Conservation (phyloP, 73 alveolate genomes). For the Tetrahymena borealis region DNA sequence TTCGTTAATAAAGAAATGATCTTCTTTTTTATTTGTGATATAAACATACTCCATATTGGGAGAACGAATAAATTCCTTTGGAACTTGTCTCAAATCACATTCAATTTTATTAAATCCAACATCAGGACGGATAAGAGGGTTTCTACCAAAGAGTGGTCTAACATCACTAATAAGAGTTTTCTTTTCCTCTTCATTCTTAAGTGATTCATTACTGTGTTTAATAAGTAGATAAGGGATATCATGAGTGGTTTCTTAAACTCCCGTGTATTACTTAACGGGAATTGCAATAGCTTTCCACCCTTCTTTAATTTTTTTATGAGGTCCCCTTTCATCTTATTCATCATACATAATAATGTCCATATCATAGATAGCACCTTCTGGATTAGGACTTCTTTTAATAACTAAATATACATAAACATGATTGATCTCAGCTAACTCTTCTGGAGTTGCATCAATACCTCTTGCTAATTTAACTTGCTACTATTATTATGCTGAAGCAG, state of each 20-base stretch:
- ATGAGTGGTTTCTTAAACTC: conserved; percentile 62
- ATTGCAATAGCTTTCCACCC: conserved; percentile 73
- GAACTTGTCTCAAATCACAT: conserved; percentile 63
- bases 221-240: conserved; percentile 63
- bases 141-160: conserved; percentile 80
- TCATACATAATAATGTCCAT: conserved; percentile 72
- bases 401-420: conserved; percentile 68
- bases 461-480: conserved; percentile 47
- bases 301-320: conserved; percentile 61
- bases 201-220: conserved; percentile 56
- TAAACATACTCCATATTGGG: conserved; percentile 89
- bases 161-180: conserved; percentile 82
- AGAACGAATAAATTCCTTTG: conserved; percentile 64
- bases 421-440: conserved; percentile 68
- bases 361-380: conserved; percentile 66
- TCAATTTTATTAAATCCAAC: conserved; percentile 81
- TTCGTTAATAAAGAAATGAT: conserved; percentile 74
- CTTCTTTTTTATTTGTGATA: conserved; percentile 83
- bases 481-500: conserved; percentile 54
- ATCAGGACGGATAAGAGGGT: conserved; percentile 86
- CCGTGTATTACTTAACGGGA: conserved; percentile 69
- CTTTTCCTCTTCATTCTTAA: conserved; percentile 87
- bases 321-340: conserved; percentile 80
- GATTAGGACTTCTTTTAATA: conserved; percentile 48
- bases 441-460: conserved; percentile 58